Evolutionary conservation across 2,329 filamentous ascomycete species (phyloP).

Genomic region (Phaeosphaeriaceae sp.): DNA sequence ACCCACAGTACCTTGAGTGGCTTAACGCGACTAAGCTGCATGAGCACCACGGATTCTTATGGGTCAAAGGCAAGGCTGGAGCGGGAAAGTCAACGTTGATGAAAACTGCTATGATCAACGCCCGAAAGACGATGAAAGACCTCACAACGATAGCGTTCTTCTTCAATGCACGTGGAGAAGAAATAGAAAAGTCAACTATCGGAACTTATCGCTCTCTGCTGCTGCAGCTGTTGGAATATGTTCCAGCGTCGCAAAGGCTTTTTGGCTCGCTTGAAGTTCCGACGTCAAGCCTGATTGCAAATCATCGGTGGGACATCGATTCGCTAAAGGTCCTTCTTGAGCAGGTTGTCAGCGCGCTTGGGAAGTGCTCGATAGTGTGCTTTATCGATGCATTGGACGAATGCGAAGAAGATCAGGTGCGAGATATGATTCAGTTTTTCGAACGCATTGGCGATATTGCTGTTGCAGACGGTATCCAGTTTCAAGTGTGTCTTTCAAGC

Average conservation of each 20-base stretch:
- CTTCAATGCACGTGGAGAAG: constrained; percentile 34
- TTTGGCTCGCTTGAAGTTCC: constrained; percentile 9
- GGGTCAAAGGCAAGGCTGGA: constrained; percentile 53
- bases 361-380: constrained; percentile 18
- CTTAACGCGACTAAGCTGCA: constrained; percentile 32
- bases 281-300: constrained; percentile 3
- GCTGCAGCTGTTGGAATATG: constrained; percentile 27
- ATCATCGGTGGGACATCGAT: constrained; percentile 18
- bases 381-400: neutral
- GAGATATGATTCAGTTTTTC: constrained; percentile 55
- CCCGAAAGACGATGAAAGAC: constrained; percentile 13
- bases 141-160: constrained; percentile 25
- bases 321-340: constrained; percentile 25
- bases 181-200: constrained; percentile 27
- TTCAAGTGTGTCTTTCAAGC: constrained; percentile 34
- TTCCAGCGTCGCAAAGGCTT: constrained; percentile 16
- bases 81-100: constrained; percentile 55
- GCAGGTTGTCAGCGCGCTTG: constrained; percentile 19
- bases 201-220: constrained; percentile 36
- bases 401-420: constrained; percentile 46
- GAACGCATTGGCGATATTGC: constrained; percentile 46
- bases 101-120: constrained; percentile 39
- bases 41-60: constrained; percentile 52
- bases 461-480: neutral
- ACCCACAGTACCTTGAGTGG: constrained; percentile 48